Percentiles rank a stretch among this genome's conserved stretches.
Conservation (phyloP, 2,329 filamentous ascomycete genomes). For the Clonostachys rosea region DNA sequence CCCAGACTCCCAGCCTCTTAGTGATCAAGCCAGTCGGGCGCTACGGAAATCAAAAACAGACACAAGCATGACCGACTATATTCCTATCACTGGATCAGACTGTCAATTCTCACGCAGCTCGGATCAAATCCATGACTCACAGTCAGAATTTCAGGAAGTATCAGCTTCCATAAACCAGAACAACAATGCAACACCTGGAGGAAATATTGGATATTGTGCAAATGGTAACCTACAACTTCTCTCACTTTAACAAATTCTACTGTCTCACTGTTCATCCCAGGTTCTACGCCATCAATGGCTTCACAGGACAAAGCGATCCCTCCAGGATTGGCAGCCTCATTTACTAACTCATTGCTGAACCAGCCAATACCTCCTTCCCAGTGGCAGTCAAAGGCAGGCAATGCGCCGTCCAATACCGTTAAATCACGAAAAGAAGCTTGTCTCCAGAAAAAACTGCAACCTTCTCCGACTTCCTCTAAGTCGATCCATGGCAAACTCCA, state of each 20-base stretch:
- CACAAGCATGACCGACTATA: conserved; percentile 35
- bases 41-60: conserved; percentile 26
- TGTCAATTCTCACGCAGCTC: background rate
- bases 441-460: conserved; percentile 7
- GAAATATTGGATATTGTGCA: background rate
- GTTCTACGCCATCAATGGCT: conserved; percentile 10
- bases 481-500: conserved; percentile 7
- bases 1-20: background rate
- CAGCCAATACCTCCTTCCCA: conserved; percentile 33
- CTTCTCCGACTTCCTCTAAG: conserved; percentile 5
- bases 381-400: conserved; percentile 18
- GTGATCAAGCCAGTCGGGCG: background rate
- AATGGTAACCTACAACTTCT: background rate
- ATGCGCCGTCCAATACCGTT: conserved; percentile 26
- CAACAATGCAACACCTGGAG: conserved; percentile 31
- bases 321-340: conserved; percentile 31
- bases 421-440: conserved; percentile 40
- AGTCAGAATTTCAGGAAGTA: background rate
- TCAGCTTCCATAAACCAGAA: conserved; percentile 26
- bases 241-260: conserved; percentile 11
- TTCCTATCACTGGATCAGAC: conserved; percentile 3
- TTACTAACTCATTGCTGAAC: conserved; percentile 43
- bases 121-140: background rate
- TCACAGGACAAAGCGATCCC: conserved; percentile 10
- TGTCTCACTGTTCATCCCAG: conserved; percentile 4